A percentile compares a stretch with the other conserved stretches of the same genome.
Conservation (phyloP, 2,329 filamentous ascomycete genomes). For the Aspergillus sp. region DNA sequence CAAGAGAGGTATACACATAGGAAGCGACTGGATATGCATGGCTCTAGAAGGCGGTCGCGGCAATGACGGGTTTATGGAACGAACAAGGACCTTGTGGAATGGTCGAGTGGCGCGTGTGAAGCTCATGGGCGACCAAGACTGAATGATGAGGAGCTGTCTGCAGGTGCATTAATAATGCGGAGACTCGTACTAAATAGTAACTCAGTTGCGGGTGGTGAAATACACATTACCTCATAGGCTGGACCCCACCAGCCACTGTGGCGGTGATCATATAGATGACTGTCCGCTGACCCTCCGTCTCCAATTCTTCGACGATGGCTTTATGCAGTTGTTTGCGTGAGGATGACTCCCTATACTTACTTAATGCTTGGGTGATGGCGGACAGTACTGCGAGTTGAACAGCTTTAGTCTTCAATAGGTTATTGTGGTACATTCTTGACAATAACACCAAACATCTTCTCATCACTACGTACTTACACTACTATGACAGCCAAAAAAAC, state of each 20-base stretch:
- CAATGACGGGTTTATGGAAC: not conserved
- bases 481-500: no score
- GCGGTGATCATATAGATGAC: no score
- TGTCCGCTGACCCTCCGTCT: no score
- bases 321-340: no score
- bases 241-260: not conserved
- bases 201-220: not conserved
- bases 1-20: conserved; percentile 47
- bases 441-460: no score
- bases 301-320: no score
- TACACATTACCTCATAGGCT: not conserved
- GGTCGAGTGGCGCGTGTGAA: conserved; percentile 26
- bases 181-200: not conserved
- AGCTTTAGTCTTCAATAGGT: no score
- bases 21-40: conserved; percentile 55
- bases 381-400: no score
- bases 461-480: no score
- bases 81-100: conserved; percentile 12
- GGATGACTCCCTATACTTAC: no score
- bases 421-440: no score
- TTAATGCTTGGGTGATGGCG: no score
- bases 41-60: conserved; percentile 23
- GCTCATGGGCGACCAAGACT: conserved; percentile 27
- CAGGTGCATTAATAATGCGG: not conserved
- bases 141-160: not conserved